phyloP scores from a whole-genome alignment of 768 basidiomycete species.

The Tylopilus plumbeoviolaceoides region DNA sequence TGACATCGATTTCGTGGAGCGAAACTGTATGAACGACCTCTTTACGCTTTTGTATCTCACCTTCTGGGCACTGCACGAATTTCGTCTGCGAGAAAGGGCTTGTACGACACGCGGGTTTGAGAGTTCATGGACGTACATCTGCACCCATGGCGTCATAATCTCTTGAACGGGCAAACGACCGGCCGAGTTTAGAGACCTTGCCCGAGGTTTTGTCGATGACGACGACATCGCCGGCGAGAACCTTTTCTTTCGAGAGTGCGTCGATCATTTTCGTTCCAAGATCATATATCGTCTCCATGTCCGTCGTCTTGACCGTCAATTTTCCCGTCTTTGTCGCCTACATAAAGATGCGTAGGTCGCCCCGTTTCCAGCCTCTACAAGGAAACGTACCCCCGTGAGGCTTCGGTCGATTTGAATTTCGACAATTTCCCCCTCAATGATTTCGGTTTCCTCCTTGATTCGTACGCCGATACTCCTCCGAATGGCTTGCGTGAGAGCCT shows the following conservation, averaged over 20 bases:
- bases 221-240: constrained; percentile 90
- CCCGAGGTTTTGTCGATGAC: constrained; percentile 97
- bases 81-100: constrained; percentile 63
- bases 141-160: constrained; percentile 99
- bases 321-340: constrained; percentile 98
- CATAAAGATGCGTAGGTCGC: not conserved
- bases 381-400: constrained; percentile 75
- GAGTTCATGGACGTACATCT: constrained; percentile 60
- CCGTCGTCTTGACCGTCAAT: constrained; percentile 94
- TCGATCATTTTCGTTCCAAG: constrained; percentile 99
- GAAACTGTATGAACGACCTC: constrained; percentile 98
- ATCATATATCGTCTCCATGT: constrained; percentile 99
- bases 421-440: constrained; percentile 97
- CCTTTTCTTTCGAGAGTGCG: constrained; percentile 93
- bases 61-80: constrained; percentile 97
- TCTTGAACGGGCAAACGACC: constrained; percentile 94
- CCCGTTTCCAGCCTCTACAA: not conserved
- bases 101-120: not conserved
- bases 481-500: constrained; percentile 95
- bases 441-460: constrained; percentile 96
- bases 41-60: constrained; percentile 96
- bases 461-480: constrained; percentile 94
- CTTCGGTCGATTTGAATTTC: constrained; percentile 98
- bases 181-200: constrained; percentile 92
- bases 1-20: constrained; percentile 98